Percentiles rank a stretch among this genome's conserved stretches.
These are phyloP conservation scores for barrel medic (Medicago truncatula) DNA, from an alignment of 306 rosid genomes.

Conservation along the genomic window DNA sequence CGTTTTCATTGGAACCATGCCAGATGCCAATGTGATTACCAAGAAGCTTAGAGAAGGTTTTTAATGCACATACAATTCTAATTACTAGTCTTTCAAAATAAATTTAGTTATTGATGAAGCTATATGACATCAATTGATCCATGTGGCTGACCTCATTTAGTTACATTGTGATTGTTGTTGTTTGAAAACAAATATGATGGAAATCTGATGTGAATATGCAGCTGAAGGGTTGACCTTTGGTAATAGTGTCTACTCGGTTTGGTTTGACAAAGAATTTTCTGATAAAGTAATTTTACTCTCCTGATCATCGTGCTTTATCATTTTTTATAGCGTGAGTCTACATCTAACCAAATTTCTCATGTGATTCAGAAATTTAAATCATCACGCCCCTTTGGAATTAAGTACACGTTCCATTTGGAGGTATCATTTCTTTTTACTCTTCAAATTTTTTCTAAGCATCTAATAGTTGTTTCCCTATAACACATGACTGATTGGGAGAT, in stretches of 20 bases:
- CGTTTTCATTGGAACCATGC: constrained; percentile 95
- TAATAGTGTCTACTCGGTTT: constrained; percentile 87
- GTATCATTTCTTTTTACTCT: constrained; percentile 48
- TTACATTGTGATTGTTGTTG: too few species aligned
- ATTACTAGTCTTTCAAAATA: constrained; percentile 25
- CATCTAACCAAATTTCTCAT: constrained; percentile 33
- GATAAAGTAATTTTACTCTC: constrained; percentile 64
- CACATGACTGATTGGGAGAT: not conserved
- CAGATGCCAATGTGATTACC: constrained; percentile 93
- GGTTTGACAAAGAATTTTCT: constrained; percentile 82
- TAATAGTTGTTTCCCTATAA: constrained; percentile 10
- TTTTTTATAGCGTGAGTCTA: constrained; percentile 5
- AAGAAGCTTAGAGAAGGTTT: constrained; percentile 94
- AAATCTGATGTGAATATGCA: constrained; percentile 58
- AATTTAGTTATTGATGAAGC: constrained; percentile 21
- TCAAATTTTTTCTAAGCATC: not conserved
- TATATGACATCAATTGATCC: constrained; percentile 3
- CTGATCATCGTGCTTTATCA: constrained; percentile 5
- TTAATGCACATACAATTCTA: constrained; percentile 6
- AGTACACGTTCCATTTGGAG: constrained; percentile 91
- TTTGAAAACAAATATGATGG: too few species aligned
- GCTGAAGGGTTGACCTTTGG: constrained; percentile 89
- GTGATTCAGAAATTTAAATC: constrained; percentile 82
- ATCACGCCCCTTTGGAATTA: constrained; percentile 91
- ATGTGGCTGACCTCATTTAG: too few species aligned